Conservation (phyloP, 176 grass and related monocot genomes). For the Hordeum vulgare region MorexV3_pseudomolecules_assembly NC_058520.1:37975982-37976481, state of each 20-base stretch:
- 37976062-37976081: conserved; percentile 57
- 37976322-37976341: background rate
- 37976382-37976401: background rate
- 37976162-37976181: conserved; percentile 1
- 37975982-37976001: conserved; percentile 43
- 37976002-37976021: conserved; percentile 71
- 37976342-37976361: background rate
- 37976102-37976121: conserved; percentile 82
- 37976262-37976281: conserved; percentile 1
- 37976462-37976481: background rate
- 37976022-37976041: conserved; percentile 77
- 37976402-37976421: background rate
- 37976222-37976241: background rate
- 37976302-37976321: background rate
- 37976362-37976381: background rate
- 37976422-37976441: conserved; percentile 6
- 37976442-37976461: background rate
- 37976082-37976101: conserved; percentile 69
- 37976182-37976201: background rate
- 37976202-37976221: background rate
- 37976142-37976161: conserved; percentile 12
- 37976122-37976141: conserved; percentile 56
- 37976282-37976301: background rate
- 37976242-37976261: background rate
- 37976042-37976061: conserved; percentile 88